These are phyloP conservation scores for Caloboletus inedulis DNA, from an alignment of 1,284 basidiomycete genomes.

Conservation along the genomic window DNA sequence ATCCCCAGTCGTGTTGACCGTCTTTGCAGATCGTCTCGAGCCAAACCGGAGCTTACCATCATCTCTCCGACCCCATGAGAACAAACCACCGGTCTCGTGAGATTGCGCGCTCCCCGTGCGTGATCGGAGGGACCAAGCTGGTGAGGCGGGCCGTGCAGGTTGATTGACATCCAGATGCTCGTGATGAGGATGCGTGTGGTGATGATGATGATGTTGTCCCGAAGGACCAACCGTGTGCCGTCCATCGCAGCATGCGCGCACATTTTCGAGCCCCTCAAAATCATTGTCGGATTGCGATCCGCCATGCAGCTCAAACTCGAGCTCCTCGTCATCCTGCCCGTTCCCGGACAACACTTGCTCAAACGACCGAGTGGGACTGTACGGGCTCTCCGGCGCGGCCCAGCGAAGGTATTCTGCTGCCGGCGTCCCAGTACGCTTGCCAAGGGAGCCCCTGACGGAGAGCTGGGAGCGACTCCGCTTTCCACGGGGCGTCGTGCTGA, in stretches of 20 bases:
- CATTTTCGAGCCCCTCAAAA: constrained; percentile 93
- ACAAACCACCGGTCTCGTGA: constrained; percentile 58
- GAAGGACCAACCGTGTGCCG: constrained; percentile 75
- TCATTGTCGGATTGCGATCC: constrained; percentile 75
- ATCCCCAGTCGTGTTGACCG: constrained; percentile 34
- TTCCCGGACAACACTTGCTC: constrained; percentile 50
- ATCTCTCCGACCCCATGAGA: constrained; percentile 58
- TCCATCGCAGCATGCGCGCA: constrained; percentile 93
- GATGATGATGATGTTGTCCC: constrained; percentile 58
- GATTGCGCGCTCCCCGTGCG: constrained; percentile 66
- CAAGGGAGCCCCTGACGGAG: constrained; percentile 65
- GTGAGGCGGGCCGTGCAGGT: constrained; percentile 63
- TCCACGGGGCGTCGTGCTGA: constrained; percentile 72
- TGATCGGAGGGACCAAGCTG: constrained; percentile 79
- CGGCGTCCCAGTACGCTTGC: constrained; percentile 84
- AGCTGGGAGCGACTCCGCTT: constrained; percentile 73
- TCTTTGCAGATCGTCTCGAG: constrained; percentile 61
- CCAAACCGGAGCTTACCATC: constrained; percentile 66
- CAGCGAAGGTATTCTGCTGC: constrained; percentile 86
- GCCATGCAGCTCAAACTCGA: constrained; percentile 79
- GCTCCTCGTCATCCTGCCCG: constrained; percentile 56
- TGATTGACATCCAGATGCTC: constrained; percentile 47
- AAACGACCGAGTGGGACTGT: constrained; percentile 66
- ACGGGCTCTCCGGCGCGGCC: constrained; percentile 61
- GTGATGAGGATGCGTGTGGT: constrained; percentile 52